phyloP scores from a whole-genome alignment of 2,329 filamentous ascomycete species.

The Sporothrix brunneoviolacea region DNA sequence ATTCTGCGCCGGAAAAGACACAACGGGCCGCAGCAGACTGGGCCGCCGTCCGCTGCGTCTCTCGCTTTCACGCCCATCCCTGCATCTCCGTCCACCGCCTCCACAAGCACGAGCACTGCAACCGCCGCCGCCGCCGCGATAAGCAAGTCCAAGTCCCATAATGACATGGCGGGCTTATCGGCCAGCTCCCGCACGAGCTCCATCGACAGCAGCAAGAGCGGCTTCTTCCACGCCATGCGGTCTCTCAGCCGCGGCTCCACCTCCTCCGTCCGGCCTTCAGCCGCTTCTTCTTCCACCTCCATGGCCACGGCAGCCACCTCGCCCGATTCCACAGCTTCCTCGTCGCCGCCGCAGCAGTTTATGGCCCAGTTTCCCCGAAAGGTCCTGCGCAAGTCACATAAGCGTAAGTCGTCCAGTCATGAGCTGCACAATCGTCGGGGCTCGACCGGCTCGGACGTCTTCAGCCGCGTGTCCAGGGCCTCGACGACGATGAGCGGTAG shows the following conservation, averaged over 20 bases:
- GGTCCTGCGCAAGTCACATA: constrained; percentile 18
- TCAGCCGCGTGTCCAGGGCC: constrained; percentile 21
- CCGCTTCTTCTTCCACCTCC: constrained; percentile 4
- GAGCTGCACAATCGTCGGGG: constrained; percentile 21
- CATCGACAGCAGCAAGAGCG: constrained; percentile 20
- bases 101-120: too few relatives aligned
- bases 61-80: constrained; percentile 4
- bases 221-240: constrained; percentile 22
- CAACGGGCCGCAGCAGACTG: constrained; percentile 1
- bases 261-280: constrained; percentile 10
- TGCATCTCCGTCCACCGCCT: background rate
- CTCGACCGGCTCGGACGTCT: constrained; percentile 26
- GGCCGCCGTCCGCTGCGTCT: constrained; percentile 5
- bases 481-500: constrained; percentile 24
- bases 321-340: constrained; percentile 11
- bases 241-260: constrained; percentile 22
- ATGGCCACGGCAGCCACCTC: constrained; percentile 9
- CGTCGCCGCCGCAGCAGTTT: constrained; percentile 11
- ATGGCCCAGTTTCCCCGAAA: constrained; percentile 15
- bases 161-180: constrained; percentile 11
- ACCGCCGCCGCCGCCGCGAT: background rate
- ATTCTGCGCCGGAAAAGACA: constrained; percentile 15
- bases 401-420: constrained; percentile 17
- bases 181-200: constrained; percentile 22
- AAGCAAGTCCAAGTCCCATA: constrained; percentile 16